These are phyloP conservation scores for Fusarium sp. DNA, from an alignment of 2,329 filamentous ascomycete genomes.

Conservation along the genomic window DNA sequence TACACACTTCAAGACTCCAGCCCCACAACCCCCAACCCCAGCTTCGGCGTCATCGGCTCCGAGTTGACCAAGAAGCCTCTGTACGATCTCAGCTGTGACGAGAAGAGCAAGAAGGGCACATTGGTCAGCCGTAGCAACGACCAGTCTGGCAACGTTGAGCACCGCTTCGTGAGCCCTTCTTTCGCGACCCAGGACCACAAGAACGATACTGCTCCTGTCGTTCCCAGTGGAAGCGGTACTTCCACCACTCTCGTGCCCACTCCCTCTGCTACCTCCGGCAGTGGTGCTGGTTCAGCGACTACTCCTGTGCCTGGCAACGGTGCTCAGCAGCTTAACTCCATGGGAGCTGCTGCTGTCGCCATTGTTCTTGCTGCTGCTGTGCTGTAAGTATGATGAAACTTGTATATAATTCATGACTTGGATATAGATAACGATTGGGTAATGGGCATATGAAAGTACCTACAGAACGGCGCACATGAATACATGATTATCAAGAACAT, in stretches of 20 bases:
- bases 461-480: neutral
- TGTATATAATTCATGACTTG: constrained; percentile 6
- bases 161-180: constrained; percentile 26
- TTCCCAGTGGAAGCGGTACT: constrained; percentile 9
- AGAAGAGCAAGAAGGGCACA: constrained; percentile 33
- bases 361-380: constrained; percentile 50
- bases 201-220: constrained; percentile 44
- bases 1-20: constrained; percentile 79
- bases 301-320: constrained; percentile 32
- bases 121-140: constrained; percentile 21
- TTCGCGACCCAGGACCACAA: constrained; percentile 33
- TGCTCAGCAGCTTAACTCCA: constrained; percentile 49
- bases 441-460: constrained; percentile 4
- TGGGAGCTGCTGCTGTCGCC: constrained; percentile 51
- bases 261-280: constrained; percentile 46
- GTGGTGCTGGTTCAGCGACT: constrained; percentile 18
- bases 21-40: constrained; percentile 71
- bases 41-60: constrained; percentile 76
- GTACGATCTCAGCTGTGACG: constrained; percentile 71
- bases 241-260: constrained; percentile 31
- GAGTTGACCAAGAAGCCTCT: constrained; percentile 67
- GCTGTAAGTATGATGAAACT: constrained; percentile 41
- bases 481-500: constrained; percentile 7
- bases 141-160: constrained; percentile 12
- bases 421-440: constrained; percentile 15